These are phyloP conservation scores for Mycosarcoma maydis DNA, from an alignment of 1,284 basidiomycete species.

Conservation along the genomic window DNA sequence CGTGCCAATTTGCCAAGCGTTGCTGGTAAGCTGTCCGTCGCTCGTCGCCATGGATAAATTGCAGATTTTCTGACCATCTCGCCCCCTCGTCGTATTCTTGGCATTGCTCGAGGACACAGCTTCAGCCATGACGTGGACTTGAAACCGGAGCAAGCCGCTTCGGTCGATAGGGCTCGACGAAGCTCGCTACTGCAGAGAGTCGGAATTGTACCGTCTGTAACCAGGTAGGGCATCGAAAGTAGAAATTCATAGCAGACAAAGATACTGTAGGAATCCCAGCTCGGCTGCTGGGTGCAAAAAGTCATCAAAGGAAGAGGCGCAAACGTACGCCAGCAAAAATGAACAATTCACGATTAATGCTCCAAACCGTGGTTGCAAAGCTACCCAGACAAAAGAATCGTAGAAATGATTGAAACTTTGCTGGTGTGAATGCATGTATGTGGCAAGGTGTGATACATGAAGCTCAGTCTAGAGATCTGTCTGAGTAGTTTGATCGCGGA, in stretches of 20 bases:
- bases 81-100: too few relatives aligned
- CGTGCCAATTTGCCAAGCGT: slow-evolving; percentile 86
- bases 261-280: too few relatives aligned
- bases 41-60: background rate
- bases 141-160: background rate
- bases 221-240: background rate
- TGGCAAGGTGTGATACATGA: too few relatives aligned
- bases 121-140: slow-evolving; percentile 35
- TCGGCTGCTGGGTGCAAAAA: too few relatives aligned
- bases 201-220: slow-evolving; percentile 11
- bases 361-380: too few relatives aligned
- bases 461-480: slow-evolving; percentile 19
- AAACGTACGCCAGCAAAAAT: too few relatives aligned
- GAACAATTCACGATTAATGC: too few relatives aligned
- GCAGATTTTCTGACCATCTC: background rate
- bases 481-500: slow-evolving; percentile 48
- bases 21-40: slow-evolving; percentile 47
- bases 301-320: too few relatives aligned
- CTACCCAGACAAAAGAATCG: background rate
- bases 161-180: slow-evolving; percentile 7
- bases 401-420: background rate
- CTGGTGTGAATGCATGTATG: slow-evolving; percentile 1
- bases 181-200: slow-evolving; percentile 32
- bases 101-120: slow-evolving; percentile 4
- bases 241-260: background rate